Base-by-base conservation (phyloP, 1,284 basidiomycete genomes). In the Phenoliferia sp. region DNA sequence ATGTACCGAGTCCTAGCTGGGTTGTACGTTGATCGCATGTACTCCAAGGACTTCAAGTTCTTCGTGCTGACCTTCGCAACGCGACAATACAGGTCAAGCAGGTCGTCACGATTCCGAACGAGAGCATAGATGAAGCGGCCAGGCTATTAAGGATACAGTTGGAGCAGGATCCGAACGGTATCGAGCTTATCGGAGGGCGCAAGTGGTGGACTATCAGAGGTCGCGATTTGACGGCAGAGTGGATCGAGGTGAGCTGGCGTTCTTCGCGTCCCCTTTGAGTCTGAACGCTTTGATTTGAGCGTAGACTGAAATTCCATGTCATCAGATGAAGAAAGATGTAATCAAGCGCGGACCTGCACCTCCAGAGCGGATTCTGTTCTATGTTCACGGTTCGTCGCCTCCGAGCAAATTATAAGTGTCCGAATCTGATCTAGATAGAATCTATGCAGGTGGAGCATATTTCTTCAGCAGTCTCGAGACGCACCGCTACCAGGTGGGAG, bases 241-340 rank as follows among this genome's bases (percentile, higher is more conserved):
- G 31, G 55, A 31, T 32, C 31, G 55, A 57, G 55, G 55, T 9
- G 31, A 55, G 28, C 50, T 26, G 28, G 28, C 3, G 31, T 29
- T 1, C 3, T 5, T 56, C 55, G 28, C 10, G 31, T 17, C 3
- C 17, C 5, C 48, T 39, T 36, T 28, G n/a, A n/a, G n/a, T n/a
- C n/a, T n/a, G n/a, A n/a, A n/a, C n/a, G n/a, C n/a, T n/a, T n/a
- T n/a, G n/a, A n/a, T n/a, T n/a, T n/a, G n/a, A n/a, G n/a, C n/a
- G n/a, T n/a, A n/a, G 54, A 60, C 3, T 15, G 4, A 19, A n/a
- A 5, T 26, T 52, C 5, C 5, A 9, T 22, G 31, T 4, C 28
- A 19, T 16, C 65, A 81, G 79, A 80, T 82, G 78, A 78, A 79
- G 69, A 79, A 80, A 65, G 77, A 80, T 72, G 80, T 77, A 48